Percentiles rank a stretch among this genome's conserved stretches.
phyloP scores from a whole-genome alignment of 2,329 filamentous ascomycete genomes.

The Metarhizium album region DNA sequence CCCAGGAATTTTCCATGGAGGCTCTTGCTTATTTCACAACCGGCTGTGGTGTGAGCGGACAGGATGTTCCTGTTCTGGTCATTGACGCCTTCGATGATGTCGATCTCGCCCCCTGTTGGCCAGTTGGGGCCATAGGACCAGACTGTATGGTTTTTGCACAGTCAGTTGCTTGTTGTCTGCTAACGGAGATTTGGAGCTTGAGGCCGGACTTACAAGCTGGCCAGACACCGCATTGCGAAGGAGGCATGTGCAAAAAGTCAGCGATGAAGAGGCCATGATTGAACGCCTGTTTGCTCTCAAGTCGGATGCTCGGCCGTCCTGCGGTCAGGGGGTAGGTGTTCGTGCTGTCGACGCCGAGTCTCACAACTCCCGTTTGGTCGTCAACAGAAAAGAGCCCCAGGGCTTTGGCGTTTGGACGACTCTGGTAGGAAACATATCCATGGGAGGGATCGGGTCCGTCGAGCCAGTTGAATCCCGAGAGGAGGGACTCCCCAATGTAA shows the following conservation, averaged over 20 bases:
- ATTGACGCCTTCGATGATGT: slow-evolving; percentile 63
- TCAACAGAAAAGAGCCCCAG: slow-evolving; percentile 32
- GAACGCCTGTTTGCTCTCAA: slow-evolving; percentile 54
- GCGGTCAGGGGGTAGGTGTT: slow-evolving; percentile 24
- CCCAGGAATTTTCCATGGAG: slow-evolving; percentile 16
- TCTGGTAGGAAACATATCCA: slow-evolving; percentile 54
- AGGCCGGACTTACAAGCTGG: slow-evolving; percentile 46
- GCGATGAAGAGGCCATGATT: slow-evolving; percentile 59
- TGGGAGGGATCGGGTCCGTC: slow-evolving; percentile 48
- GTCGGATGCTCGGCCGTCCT: slow-evolving; percentile 50
- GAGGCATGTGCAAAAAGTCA: slow-evolving; percentile 65
- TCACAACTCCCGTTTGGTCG: slow-evolving; percentile 29
- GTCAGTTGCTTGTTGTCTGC: neutral
- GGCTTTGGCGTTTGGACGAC: slow-evolving; percentile 25
- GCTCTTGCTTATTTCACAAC: slow-evolving; percentile 18
- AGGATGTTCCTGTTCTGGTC: slow-evolving; percentile 47
- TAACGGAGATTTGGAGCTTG: neutral
- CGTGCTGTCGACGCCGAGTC: slow-evolving; percentile 32
- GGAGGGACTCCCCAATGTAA: slow-evolving; percentile 31
- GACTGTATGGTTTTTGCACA: slow-evolving; percentile 20
- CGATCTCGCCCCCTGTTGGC: slow-evolving; percentile 55
- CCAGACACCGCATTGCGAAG: slow-evolving; percentile 60
- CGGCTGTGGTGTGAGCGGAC: slow-evolving; percentile 45
- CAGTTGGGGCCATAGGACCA: slow-evolving; percentile 46
- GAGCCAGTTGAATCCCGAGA: slow-evolving; percentile 39